Percentiles rank a stretch among this genome's conserved stretches.
phyloP scores from a whole-genome alignment of 2,329 filamentous ascomycete genomes.

The Ophiostoma sp. region DNA sequence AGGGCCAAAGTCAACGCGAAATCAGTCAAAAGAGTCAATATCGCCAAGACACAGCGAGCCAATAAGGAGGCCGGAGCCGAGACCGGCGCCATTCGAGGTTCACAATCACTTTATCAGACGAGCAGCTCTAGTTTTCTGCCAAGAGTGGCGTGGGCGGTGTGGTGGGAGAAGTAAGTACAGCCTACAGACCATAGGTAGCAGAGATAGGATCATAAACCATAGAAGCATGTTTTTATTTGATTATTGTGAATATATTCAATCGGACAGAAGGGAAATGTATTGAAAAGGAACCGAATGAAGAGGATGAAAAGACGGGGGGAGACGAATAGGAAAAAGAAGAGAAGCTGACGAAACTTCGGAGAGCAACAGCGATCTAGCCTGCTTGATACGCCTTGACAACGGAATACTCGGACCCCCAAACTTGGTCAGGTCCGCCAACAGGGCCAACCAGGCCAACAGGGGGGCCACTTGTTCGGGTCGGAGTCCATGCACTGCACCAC shows the following conservation, averaged over 20 bases:
- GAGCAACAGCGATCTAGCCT: neutral
- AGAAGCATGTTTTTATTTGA: neutral
- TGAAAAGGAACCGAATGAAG: neutral
- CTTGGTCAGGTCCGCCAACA: neutral
- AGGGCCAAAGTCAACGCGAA: neutral
- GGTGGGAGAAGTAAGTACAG: neutral
- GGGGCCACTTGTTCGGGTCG: neutral
- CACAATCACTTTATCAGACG: neutral
- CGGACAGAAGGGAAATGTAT: neutral
- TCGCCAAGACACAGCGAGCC: constrained; percentile 2
- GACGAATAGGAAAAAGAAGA: neutral
- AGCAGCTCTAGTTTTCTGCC: constrained; percentile 3
- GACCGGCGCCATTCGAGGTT: neutral
- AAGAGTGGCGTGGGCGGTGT: constrained; percentile 10
- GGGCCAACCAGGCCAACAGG: neutral
- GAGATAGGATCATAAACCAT: neutral
- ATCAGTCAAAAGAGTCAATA: neutral
- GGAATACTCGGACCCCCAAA: neutral
- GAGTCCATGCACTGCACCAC: neutral
- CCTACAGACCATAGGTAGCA: neutral
- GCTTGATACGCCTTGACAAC: neutral
- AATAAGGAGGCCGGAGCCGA: neutral
- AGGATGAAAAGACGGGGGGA: neutral
- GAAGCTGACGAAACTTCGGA: neutral
- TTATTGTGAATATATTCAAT: neutral